A percentile compares a stretch with the other conserved stretches of the same genome.
Conservation (phyloP, 257 asterid species). For the Prunella vulgaris region DNA sequence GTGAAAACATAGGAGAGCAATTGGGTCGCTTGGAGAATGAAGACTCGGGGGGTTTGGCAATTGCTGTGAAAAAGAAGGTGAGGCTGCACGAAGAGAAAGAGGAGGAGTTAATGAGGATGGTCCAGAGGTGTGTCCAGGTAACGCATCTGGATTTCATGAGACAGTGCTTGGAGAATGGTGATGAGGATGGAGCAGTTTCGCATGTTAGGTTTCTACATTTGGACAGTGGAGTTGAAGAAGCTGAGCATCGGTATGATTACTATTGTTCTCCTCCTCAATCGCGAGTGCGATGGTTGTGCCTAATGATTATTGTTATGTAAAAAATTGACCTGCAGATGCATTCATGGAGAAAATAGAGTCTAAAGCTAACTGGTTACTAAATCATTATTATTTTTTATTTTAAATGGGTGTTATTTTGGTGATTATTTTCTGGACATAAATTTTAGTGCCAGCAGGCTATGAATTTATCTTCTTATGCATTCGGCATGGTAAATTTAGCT, state of each 20-base stretch:
- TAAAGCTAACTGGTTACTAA: neutral
- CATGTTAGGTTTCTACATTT: conserved; percentile 76
- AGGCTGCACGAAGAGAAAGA: conserved; percentile 37
- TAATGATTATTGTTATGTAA: conserved; percentile 12
- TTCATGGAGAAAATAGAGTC: neutral
- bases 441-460: neutral
- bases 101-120: conserved; percentile 53
- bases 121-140: conserved; percentile 68
- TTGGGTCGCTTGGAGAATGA: conserved; percentile 44
- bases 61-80: conserved; percentile 46
- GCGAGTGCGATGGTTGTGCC: conserved; percentile 11
- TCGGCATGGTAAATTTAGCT: neutral
- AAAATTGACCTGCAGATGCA: conserved; percentile 10
- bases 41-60: conserved; percentile 55
- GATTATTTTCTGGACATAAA: neutral
- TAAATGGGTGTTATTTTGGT: neutral
- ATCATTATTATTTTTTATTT: neutral
- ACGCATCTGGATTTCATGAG: conserved; percentile 73
- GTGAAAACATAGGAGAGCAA: conserved; percentile 69
- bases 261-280: conserved; percentile 8
- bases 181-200: conserved; percentile 54
- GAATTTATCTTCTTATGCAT: neutral
- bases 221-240: conserved; percentile 64
- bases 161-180: conserved; percentile 49
- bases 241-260: conserved; percentile 68